A percentile compares a stretch with the other conserved stretches of the same genome.
Evolutionary conservation across 352 stramenopile species (phyloP).

Genomic region (Phytophthora chlamydospora): DNA sequence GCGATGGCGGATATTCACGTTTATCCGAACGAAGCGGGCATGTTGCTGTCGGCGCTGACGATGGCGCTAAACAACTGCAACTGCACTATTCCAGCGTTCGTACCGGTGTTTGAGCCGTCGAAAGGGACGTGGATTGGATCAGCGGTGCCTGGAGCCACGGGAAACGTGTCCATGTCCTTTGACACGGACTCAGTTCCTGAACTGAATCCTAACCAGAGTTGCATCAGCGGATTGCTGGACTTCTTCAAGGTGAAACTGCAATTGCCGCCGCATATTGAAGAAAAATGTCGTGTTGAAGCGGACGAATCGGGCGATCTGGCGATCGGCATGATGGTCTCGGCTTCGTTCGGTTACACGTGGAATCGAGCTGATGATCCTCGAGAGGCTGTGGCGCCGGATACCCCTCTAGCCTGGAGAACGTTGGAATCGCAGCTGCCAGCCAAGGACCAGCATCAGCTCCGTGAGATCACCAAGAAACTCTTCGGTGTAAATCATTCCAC

Average conservation of each 20-base stretch:
- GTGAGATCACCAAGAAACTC: constrained; percentile 36
- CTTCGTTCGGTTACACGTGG: constrained; percentile 73
- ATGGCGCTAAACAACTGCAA: constrained; percentile 84
- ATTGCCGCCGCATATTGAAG: constrained; percentile 64
- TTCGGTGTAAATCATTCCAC: constrained; percentile 41
- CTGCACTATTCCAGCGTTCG: constrained; percentile 81
- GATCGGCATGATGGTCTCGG: constrained; percentile 69
- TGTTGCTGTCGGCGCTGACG: constrained; percentile 73
- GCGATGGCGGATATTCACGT: constrained; percentile 47
- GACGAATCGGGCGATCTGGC: constrained; percentile 46
- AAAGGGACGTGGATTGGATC: constrained; percentile 70
- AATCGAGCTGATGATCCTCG: constrained; percentile 48
- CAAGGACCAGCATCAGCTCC: constrained; percentile 24
- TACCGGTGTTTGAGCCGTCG: constrained; percentile 62
- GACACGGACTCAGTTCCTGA: constrained; percentile 79
- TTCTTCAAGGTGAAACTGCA: constrained; percentile 88
- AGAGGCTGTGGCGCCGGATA: constrained; percentile 29
- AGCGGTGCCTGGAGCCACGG: constrained; percentile 67
- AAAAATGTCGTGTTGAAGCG: constrained; percentile 52
- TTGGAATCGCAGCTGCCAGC: constrained; percentile 28
- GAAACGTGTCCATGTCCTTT: constrained; percentile 79
- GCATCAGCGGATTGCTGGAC: constrained; percentile 76
- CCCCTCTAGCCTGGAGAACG: constrained; percentile 31
- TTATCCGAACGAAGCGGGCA: constrained; percentile 67
- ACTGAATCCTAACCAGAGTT: constrained; percentile 75